Evolutionary conservation across 129 eudicot species (phyloP), one percentile per base, ranked within the genome.

Genomic region (Artemisia annua): DNA sequence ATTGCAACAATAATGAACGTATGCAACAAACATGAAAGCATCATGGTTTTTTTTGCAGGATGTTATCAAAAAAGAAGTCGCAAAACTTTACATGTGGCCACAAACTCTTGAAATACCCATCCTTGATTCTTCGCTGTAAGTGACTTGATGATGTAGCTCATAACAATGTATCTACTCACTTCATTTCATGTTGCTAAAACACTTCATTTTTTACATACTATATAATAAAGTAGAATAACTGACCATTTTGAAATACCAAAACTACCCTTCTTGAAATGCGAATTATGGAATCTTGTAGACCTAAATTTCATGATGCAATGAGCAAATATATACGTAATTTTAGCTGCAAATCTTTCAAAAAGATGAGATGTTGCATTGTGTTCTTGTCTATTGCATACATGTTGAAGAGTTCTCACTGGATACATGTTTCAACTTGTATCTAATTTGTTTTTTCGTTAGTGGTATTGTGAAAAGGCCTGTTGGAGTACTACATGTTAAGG

Each of bases 81-180:
- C 93, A 64, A 87, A 74, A 68, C 88, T 94, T 57, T 94, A 87
- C 81, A 85, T 78, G 30, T 94, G 98, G 98, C 98, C 98, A 6
- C 89, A 83, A 78, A 79, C 77, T 67, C 91, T 90, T 75, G 89
- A 90, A 67, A 86, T 90, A 80, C 98, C 98, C 11, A 67, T 94
- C 50, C 96, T 94, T 74, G 98, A 93, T 83, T 71, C 88, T 69
- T 87, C 97, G 18, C 28, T 78, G 98, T 93, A 79, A 85, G 90
- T 78, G 24, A 17, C 30, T 81, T 73, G 1, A 14, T 16, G 16
- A 59, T 72, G 68, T 60, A 58, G 22, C n/a, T 57, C 43, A 55
- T 35, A 18, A 39, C 17, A 70, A 35, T 17, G 17, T 12, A 8
- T 55, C 11, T 39, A 13, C 9, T 59, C 67, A 4, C 28, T 46